These are phyloP conservation scores for Aspergillus arachidicola DNA, from an alignment of 2,329 filamentous ascomycete species.

Conservation along the genomic window DNA sequence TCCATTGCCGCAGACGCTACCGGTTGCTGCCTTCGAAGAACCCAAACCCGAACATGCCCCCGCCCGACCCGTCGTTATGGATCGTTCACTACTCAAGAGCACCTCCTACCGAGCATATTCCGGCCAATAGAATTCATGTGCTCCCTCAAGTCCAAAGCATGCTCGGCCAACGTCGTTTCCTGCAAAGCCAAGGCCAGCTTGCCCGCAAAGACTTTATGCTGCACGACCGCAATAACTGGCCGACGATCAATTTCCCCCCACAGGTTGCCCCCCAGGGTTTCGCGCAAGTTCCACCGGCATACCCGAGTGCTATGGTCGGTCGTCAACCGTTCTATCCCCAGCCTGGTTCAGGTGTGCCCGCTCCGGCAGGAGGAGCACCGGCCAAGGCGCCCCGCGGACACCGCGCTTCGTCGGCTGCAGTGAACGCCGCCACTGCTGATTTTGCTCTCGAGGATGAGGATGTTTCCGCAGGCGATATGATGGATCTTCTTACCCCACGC, in stretches of 20 bases:
- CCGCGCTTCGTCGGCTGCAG: slow-evolving; percentile 43
- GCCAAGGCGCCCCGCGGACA: slow-evolving; percentile 46
- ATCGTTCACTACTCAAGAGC: slow-evolving; percentile 86
- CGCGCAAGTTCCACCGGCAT: slow-evolving; percentile 51
- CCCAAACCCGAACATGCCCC: slow-evolving; percentile 69
- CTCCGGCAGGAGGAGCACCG: slow-evolving; percentile 26
- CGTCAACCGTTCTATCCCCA: slow-evolving; percentile 42
- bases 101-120: slow-evolving; percentile 73
- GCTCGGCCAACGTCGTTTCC: slow-evolving; percentile 54
- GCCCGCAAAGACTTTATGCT: slow-evolving; percentile 94
- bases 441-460: slow-evolving; percentile 80
- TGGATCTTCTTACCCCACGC: slow-evolving; percentile 84
- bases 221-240: slow-evolving; percentile 86
- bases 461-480: slow-evolving; percentile 79
- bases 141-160: slow-evolving; percentile 44
- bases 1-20: slow-evolving; percentile 82
- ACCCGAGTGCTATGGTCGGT: slow-evolving; percentile 38
- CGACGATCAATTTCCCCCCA: slow-evolving; percentile 72
- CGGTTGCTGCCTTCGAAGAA: slow-evolving; percentile 73
- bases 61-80: slow-evolving; percentile 81
- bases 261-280: slow-evolving; percentile 55
- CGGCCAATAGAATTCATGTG: slow-evolving; percentile 60
- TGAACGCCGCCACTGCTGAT: slow-evolving; percentile 46
- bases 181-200: slow-evolving; percentile 77
- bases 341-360: slow-evolving; percentile 30